A percentile compares a stretch with the other conserved stretches of the same genome.
Evolutionary conservation across 305 asterid species (phyloP).

Genomic region (Caryopteris hybrid): DNA sequence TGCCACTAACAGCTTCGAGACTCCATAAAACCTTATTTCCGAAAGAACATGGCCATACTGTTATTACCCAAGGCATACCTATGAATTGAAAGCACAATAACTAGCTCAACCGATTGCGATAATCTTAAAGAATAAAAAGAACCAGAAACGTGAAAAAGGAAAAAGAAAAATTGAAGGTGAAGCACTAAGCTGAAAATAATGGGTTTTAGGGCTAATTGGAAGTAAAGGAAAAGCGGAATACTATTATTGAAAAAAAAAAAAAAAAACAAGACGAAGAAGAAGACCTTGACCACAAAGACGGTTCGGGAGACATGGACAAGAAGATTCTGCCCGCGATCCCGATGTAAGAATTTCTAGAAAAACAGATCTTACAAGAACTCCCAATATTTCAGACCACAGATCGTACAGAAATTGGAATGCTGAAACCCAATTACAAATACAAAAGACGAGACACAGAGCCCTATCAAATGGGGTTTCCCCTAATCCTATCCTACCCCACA

Average conservation of each 20-base stretch:
- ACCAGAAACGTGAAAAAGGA: neutral
- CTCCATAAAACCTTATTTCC: neutral
- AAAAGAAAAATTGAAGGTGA: neutral
- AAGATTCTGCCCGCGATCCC: slow-evolving; percentile 3
- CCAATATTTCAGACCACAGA: neutral
- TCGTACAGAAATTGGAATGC: neutral
- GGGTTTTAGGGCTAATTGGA: neutral
- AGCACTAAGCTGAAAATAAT: neutral
- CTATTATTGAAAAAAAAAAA: too few species aligned
- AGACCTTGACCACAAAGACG: slow-evolving; percentile 15
- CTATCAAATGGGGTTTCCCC: slow-evolving; percentile 1
- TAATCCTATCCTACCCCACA: neutral
- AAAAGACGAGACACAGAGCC: neutral
- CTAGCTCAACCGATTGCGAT: neutral
- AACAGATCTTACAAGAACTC: neutral
- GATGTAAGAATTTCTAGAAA: neutral
- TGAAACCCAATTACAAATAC: neutral
- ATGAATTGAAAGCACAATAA: neutral
- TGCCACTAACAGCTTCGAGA: neutral
- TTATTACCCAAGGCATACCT: neutral
- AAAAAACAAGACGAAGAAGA: neutral
- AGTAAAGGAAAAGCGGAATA: neutral
- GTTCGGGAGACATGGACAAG: neutral
- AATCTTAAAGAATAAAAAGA: neutral
- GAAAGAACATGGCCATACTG: neutral